phyloP scores from a whole-genome alignment of 305 asterid genomes.

The Coffea humblotiana region DNA sequence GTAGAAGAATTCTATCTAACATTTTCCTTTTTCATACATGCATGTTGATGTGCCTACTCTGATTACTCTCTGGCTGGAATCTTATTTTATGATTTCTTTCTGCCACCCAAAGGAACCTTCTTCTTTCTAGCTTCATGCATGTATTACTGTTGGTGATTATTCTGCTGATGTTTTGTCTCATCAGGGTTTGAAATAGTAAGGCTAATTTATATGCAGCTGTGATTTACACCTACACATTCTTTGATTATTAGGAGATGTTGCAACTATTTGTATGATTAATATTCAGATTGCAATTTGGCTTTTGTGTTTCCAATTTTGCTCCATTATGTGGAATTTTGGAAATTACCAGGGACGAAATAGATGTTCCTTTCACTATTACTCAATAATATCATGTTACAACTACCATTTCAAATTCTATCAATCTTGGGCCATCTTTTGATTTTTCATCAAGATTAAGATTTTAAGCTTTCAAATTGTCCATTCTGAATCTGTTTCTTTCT shows the following conservation, averaged over 20 bases:
- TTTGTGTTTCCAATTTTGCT: not conserved
- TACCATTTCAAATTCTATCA: not conserved
- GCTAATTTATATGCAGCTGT: not conserved
- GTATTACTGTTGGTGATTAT: not conserved
- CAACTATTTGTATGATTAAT: not conserved
- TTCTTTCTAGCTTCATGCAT: not conserved
- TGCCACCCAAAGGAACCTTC: not conserved
- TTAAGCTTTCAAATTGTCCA: conserved; percentile 9
- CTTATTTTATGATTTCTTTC: not conserved
- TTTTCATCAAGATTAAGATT: not conserved
- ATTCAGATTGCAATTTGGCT: not conserved
- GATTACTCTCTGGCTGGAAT: not conserved
- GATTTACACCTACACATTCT: not conserved
- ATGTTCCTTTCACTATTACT: not conserved
- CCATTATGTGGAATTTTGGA: not conserved
- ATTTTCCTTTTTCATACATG: not conserved
- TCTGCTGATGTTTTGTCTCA: not conserved
- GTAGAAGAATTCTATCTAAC: not conserved
- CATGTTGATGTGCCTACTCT: not conserved
- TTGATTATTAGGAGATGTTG: not conserved
- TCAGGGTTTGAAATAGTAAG: not conserved
- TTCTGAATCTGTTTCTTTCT: conserved; percentile 18
- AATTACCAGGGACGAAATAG: not conserved
- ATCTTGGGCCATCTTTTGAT: conserved; percentile 5
- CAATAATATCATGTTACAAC: not conserved